phyloP scores from a whole-genome alignment of 2,329 filamentous ascomycete species.

The Dothideomycetes sp. region DNA sequence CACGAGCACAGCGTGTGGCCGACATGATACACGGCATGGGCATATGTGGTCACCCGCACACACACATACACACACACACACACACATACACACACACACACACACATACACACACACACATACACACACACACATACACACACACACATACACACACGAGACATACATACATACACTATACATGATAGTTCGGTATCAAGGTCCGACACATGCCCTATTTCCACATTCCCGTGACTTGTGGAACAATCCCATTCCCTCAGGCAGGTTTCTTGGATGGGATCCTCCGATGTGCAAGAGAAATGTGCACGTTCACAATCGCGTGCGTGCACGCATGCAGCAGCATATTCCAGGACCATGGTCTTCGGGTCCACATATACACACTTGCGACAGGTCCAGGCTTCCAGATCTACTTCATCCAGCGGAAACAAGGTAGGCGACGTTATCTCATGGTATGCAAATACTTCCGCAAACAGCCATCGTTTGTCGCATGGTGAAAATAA shows the following conservation, averaged over 20 bases:
- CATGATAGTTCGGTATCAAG: no score
- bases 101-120: background rate
- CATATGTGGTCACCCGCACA: constrained; percentile 6
- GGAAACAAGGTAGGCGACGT: background rate
- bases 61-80: background rate
- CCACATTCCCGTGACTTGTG: no score
- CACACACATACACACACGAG: constrained; percentile 1
- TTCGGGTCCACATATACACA: background rate
- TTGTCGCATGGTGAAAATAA: constrained; percentile 7
- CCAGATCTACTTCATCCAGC: background rate
- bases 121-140: constrained; percentile 2
- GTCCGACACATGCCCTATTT: no score
- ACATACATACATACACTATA: no score
- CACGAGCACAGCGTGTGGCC: background rate
- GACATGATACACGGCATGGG: constrained; percentile 7
- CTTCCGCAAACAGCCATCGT: background rate
- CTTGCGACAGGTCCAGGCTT: background rate
- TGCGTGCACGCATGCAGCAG: background rate
- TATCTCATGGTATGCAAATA: background rate
- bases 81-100: constrained; percentile 1
- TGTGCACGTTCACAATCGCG: background rate
- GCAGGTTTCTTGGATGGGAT: no score
- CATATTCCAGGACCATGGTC: background rate
- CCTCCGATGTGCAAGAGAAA: no score
- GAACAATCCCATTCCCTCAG: no score